Evolutionary conservation across 2,329 filamentous ascomycete species (phyloP).

Genomic region (Ceratocystis diversiconidia): DNA sequence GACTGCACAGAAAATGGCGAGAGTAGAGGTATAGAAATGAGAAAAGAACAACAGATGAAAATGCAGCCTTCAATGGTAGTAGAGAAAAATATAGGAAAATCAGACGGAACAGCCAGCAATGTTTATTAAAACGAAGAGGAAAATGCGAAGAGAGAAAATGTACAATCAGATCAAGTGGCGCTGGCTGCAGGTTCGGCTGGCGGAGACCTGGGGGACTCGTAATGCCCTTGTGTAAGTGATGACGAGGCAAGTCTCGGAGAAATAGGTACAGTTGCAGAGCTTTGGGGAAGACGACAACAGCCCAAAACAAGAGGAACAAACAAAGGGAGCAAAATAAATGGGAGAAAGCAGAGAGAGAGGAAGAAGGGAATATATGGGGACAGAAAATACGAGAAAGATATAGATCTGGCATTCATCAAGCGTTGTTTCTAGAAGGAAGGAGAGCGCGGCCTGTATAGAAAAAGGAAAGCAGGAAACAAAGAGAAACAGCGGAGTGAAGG

Average conservation of each 20-base stretch:
- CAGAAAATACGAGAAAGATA: not conserved
- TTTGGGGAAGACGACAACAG: no score
- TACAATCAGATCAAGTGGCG: slow-evolving; percentile 4
- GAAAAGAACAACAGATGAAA: no score
- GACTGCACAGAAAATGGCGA: not conserved
- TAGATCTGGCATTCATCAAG: not conserved
- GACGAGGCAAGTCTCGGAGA: slow-evolving; percentile 4
- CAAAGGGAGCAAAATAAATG: not conserved
- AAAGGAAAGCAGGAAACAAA: not conserved
- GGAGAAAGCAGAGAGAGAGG: not conserved
- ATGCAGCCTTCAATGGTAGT: not conserved
- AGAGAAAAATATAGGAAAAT: slow-evolving; percentile 2
- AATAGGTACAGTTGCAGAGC: not conserved
- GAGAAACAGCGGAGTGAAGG: slow-evolving; percentile 4
- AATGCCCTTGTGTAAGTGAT: slow-evolving; percentile 7
- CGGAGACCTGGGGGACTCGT: slow-evolving; percentile 1
- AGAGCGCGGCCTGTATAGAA: not conserved
- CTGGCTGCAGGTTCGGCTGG: not conserved
- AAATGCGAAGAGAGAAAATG: not conserved
- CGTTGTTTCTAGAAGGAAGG: not conserved
- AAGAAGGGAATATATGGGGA: not conserved
- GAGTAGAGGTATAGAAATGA: no score
- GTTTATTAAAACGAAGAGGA: not conserved
- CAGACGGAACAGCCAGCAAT: not conserved
- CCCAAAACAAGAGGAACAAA: not conserved